phyloP scores from a whole-genome alignment of 352 stramenopile species.

The Globisporangium acanthophoron region DNA sequence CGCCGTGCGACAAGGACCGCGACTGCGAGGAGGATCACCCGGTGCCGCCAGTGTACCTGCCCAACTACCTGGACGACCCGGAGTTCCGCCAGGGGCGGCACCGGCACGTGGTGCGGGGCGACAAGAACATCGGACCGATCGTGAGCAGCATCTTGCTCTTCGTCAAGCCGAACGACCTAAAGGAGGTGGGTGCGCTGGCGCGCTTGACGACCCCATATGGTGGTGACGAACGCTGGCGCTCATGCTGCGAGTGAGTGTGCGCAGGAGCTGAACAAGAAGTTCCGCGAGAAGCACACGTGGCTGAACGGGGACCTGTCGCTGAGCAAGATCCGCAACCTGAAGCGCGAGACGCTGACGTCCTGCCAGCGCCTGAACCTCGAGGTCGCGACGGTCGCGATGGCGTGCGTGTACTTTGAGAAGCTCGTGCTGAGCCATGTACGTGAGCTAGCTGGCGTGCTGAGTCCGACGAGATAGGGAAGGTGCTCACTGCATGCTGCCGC shows the following conservation, averaged over 20 bases:
- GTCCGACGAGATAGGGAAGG: no score
- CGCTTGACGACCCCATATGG: background rate
- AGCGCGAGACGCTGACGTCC: slow-evolving; percentile 80
- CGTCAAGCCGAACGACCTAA: slow-evolving; percentile 93
- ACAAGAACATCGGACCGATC: slow-evolving; percentile 90
- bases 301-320: slow-evolving; percentile 91
- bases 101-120: slow-evolving; percentile 70
- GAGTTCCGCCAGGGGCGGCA: slow-evolving; percentile 80
- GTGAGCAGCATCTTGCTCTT: slow-evolving; percentile 94
- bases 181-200: slow-evolving; percentile 43
- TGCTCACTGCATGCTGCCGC: background rate
- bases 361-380: slow-evolving; percentile 86
- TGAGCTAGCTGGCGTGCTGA: background rate
- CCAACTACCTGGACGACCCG: slow-evolving; percentile 83
- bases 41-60: slow-evolving; percentile 35
- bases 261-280: slow-evolving; percentile 95
- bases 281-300: slow-evolving; percentile 90
- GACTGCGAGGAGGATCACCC: slow-evolving; percentile 77
- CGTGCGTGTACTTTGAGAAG: slow-evolving; percentile 96
- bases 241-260: background rate
- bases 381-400: slow-evolving; percentile 91
- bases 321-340: slow-evolving; percentile 96
- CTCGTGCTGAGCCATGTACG: slow-evolving; percentile 89
- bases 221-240: background rate
- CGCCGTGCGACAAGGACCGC: slow-evolving; percentile 58